Conservation (phyloP, 192 early-diverging fungal species). For the Helicostylum pulchrum region DNA sequence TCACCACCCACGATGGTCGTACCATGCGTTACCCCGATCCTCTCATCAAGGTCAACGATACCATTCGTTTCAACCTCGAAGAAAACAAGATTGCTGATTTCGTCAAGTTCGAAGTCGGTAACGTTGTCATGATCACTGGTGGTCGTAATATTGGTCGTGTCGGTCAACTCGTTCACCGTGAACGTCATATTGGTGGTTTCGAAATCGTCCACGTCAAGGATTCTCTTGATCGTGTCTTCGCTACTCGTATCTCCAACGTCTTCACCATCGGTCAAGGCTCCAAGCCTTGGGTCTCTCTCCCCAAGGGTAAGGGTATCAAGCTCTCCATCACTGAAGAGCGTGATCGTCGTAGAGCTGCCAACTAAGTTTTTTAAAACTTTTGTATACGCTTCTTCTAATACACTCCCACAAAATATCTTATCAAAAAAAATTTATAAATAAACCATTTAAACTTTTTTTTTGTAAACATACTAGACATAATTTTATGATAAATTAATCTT, state of each 20-base stretch:
- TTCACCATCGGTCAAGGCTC: constrained; percentile 83
- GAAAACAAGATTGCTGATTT: constrained; percentile 88
- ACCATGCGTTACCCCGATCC: constrained; percentile 99
- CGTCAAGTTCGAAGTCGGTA: constrained; percentile 97
- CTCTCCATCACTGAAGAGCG: constrained; percentile 99
- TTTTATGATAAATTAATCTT: too few species aligned
- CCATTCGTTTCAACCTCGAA: constrained; percentile 95
- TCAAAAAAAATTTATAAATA: too few species aligned
- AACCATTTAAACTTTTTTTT: too few species aligned
- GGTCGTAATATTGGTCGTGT: constrained; percentile 98
- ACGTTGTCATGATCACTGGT: constrained; percentile 95
- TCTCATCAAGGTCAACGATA: constrained; percentile 98
- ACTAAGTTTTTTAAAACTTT: constrained; percentile 10
- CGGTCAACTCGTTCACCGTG: constrained; percentile 94
- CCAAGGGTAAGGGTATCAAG: constrained; percentile 99
- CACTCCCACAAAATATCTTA: too few species aligned
- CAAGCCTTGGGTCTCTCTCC: constrained; percentile 94
- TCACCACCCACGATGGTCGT: constrained; percentile 98
- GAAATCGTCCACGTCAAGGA: constrained; percentile 99
- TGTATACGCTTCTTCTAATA: too few species aligned
- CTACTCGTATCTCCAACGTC: constrained; percentile 97
- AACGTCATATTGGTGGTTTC: constrained; percentile 96
- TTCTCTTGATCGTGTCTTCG: constrained; percentile 89
- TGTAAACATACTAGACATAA: too few species aligned
- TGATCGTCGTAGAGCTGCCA: constrained; percentile 77